These are phyloP conservation scores for Rubroshorea leprosula DNA, from an alignment of 345 rosid genomes.

Conservation along the genomic window DNA sequence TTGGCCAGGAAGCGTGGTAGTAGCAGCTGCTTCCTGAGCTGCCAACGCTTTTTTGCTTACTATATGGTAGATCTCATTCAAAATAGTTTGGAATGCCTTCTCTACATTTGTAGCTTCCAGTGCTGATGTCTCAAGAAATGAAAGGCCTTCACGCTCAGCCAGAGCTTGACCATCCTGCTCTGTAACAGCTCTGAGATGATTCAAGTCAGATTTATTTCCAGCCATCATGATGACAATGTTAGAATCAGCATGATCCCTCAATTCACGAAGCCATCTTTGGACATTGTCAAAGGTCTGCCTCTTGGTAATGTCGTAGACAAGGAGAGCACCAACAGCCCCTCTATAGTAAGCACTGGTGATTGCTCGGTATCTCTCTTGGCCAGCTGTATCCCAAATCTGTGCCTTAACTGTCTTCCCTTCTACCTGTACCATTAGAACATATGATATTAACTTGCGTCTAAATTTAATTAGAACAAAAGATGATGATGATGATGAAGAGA, in stretches of 20 bases:
- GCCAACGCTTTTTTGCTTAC: slow-evolving; percentile 21
- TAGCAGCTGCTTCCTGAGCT: slow-evolving; percentile 11
- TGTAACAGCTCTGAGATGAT: slow-evolving; percentile 19
- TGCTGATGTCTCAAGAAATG: slow-evolving; percentile 28
- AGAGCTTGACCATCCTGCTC: slow-evolving; percentile 26
- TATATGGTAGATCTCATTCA: slow-evolving; percentile 23
- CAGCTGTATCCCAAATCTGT: background rate
- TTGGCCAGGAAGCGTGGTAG: background rate
- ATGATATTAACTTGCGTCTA: background rate
- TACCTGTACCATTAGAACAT: background rate
- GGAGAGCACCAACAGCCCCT: slow-evolving; percentile 27
- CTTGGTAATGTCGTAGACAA: slow-evolving; percentile 24
- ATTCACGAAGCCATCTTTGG: slow-evolving; percentile 24
- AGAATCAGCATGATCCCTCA: slow-evolving; percentile 27
- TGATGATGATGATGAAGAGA: background rate
- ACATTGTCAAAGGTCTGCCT: slow-evolving; percentile 26
- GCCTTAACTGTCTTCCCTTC: background rate
- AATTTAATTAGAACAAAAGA: too few relatives aligned
- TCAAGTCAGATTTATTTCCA: slow-evolving; percentile 27
- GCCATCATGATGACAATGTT: slow-evolving; percentile 26
- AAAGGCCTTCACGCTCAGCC: slow-evolving; percentile 24
- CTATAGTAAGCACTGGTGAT: slow-evolving; percentile 30
- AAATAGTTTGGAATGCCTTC: slow-evolving; percentile 18
- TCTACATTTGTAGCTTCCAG: slow-evolving; percentile 26
- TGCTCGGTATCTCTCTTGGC: slow-evolving; percentile 22